Conservation (phyloP, 2,329 filamentous ascomycete genomes). For the Neobulgaria alba region DNA sequence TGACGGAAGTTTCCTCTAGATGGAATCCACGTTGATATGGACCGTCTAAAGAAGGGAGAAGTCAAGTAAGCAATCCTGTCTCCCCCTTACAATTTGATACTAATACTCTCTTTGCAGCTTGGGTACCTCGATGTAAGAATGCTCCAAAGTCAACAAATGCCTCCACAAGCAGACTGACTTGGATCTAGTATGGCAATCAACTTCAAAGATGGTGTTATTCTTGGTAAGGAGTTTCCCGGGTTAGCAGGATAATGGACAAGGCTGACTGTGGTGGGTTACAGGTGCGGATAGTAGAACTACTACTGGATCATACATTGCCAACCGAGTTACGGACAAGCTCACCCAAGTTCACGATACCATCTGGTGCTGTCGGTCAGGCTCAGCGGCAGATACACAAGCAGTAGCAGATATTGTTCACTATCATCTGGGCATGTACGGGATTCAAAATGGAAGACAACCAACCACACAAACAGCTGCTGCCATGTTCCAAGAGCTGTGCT, state of each 20-base stretch:
- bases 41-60: constrained; percentile 95
- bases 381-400: constrained; percentile 93
- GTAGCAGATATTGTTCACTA: constrained; percentile 98
- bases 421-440: constrained; percentile 85
- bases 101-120: constrained; percentile 47
- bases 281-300: constrained; percentile 96
- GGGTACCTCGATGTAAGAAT: constrained; percentile 55
- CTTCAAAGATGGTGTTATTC: constrained; percentile 96
- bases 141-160: background rate
- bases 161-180: constrained; percentile 22
- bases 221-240: constrained; percentile 52
- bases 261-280: constrained; percentile 25
- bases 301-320: constrained; percentile 96
- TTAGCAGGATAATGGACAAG: too few relatives aligned
- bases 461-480: constrained; percentile 93
- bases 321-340: constrained; percentile 98
- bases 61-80: constrained; percentile 67
- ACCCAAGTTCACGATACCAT: constrained; percentile 98
- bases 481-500: constrained; percentile 97
- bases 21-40: constrained; percentile 99
- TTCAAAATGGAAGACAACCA: constrained; percentile 80
- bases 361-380: constrained; percentile 98
- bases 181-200: constrained; percentile 85
- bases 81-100: constrained; percentile 2
- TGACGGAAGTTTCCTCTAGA: constrained; percentile 46